These are phyloP conservation scores for Coprinellus aureogranulatus DNA, from an alignment of 768 basidiomycete species.

Conservation along the genomic window DNA sequence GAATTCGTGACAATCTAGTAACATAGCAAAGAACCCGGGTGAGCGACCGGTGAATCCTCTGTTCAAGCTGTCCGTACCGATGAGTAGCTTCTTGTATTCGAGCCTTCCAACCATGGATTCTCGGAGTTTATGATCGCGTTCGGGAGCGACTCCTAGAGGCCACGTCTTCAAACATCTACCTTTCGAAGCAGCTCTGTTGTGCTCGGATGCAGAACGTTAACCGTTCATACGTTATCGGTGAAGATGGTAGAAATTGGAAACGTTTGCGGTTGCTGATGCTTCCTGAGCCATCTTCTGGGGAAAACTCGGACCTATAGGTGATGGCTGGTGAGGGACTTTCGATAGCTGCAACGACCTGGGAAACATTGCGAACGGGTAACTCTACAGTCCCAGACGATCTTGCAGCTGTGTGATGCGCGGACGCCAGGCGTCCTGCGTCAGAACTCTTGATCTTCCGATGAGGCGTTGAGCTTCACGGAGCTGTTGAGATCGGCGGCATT, in stretches of 20 bases:
- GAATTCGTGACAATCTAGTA: too few relatives aligned
- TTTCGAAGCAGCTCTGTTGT: too few relatives aligned
- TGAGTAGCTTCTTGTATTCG: constrained; percentile 1
- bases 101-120: background rate
- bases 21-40: background rate
- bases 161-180: background rate
- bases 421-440: background rate
- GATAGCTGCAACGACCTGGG: background rate
- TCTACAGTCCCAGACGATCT: background rate
- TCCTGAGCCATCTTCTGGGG: background rate
- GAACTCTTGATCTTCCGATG: constrained; percentile 1
- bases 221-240: background rate
- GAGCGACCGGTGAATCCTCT: constrained; percentile 4
- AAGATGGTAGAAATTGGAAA: background rate
- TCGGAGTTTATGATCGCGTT: background rate
- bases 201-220: background rate
- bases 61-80: background rate
- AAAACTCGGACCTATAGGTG: background rate
- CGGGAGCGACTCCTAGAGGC: background rate
- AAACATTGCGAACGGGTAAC: background rate
- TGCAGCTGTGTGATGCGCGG: constrained; percentile 2
- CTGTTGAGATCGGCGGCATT: constrained; percentile 2
- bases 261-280: background rate
- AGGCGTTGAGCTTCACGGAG: constrained; percentile 3
- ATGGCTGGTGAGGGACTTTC: background rate